phyloP scores from a whole-genome alignment of 1,284 basidiomycete species.

The Naganishia cerealis region DNA sequence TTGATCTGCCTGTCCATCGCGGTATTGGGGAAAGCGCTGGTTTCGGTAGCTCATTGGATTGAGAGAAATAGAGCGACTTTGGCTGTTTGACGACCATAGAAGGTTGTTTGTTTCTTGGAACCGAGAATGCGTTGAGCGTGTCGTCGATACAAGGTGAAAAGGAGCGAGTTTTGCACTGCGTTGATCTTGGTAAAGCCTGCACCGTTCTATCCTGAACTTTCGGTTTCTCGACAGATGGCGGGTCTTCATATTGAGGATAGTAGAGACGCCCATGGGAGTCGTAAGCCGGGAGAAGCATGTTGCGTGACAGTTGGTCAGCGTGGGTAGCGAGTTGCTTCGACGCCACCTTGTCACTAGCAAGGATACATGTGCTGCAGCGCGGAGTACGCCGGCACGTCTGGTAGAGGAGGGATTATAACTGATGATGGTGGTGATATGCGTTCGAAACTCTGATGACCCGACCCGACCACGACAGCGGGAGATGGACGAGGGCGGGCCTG shows the following conservation, averaged over 20 bases:
- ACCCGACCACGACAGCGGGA: neutral
- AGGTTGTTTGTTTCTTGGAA: neutral
- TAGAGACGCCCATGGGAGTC: slow-evolving; percentile 23
- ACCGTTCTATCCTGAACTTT: neutral
- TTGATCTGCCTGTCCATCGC: slow-evolving; percentile 15
- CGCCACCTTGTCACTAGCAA: slow-evolving; percentile 11
- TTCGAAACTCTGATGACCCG: neutral
- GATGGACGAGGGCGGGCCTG: no score
- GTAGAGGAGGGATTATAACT: neutral
- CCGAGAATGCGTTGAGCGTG: slow-evolving; percentile 7
- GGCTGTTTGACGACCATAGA: slow-evolving; percentile 13
- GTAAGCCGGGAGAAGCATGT: slow-evolving; percentile 23
- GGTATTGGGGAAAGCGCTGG: slow-evolving; percentile 12
- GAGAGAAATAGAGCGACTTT: neutral
- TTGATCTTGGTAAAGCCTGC: neutral
- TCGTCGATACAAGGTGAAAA: slow-evolving; percentile 22
- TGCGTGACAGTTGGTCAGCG: neutral
- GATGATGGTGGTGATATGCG: neutral
- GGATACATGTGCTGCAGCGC: slow-evolving; percentile 10
- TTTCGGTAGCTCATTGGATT: neutral
- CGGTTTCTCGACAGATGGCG: neutral
- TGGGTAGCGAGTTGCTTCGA: neutral
- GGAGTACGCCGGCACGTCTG: slow-evolving; percentile 12
- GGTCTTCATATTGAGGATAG: slow-evolving; percentile 24
- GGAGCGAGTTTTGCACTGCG: slow-evolving; percentile 9